These are phyloP conservation scores for Aegilops sharonensis DNA, from an alignment of 176 grass and related monocot genomes.

Conservation along the genomic window DNA sequence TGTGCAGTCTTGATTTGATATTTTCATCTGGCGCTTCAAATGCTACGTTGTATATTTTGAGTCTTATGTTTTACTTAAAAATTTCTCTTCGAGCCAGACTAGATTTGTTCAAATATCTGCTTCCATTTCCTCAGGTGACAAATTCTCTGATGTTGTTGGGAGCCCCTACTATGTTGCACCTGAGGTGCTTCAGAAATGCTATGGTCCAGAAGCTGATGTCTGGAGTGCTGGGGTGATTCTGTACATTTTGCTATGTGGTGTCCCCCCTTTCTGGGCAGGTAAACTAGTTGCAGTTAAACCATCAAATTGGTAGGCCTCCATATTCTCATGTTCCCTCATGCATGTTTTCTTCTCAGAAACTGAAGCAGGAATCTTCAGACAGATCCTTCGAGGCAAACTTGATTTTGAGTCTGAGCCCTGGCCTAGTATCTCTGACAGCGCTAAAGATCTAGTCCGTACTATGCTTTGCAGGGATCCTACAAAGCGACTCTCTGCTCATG, in stretches of 20 bases:
- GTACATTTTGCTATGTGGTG: constrained; percentile 97
- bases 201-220: constrained; percentile 98
- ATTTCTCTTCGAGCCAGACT: not conserved
- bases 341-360: constrained; percentile 74
- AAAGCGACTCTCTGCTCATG: constrained; percentile 77
- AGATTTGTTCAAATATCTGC: constrained; percentile 18
- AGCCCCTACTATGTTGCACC: constrained; percentile 99
- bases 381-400: constrained; percentile 88
- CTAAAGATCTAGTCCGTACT: constrained; percentile 89
- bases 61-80: not conserved
- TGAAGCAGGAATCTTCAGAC: constrained; percentile 97
- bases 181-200: constrained; percentile 91
- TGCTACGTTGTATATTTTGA: constrained; percentile 1
- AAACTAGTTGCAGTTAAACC: constrained; percentile 16
- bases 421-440: constrained; percentile 89
- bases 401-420: constrained; percentile 99
- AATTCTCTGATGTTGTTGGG: constrained; percentile 94
- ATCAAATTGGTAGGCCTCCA: constrained; percentile 8
- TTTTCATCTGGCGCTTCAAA: constrained; percentile 4
- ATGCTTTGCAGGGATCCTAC: constrained; percentile 91
- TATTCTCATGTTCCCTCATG: constrained; percentile 16
- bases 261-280: constrained; percentile 99
- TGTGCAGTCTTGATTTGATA: not conserved
- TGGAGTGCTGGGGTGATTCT: constrained; percentile 98
- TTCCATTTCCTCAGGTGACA: constrained; percentile 58